Base-by-base conservation (phyloP, 805 yeast genomes). In the Priceomyces haplophilus region DNA sequence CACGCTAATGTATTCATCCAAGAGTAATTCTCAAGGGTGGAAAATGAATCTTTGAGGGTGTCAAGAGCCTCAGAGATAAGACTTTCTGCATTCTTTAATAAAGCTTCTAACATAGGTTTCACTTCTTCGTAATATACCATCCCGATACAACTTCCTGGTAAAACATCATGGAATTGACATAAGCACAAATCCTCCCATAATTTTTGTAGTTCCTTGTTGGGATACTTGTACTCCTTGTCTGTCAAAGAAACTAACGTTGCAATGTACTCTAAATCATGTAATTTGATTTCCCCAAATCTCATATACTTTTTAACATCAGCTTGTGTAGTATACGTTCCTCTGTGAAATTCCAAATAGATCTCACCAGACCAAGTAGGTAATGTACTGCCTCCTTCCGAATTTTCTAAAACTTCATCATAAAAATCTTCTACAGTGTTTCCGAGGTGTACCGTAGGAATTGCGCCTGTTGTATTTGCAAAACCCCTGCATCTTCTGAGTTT, bases 251-350 rank as follows among this genome's bases (percentile, higher is more conserved):
- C 83, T 47, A 84, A 68, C 1, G 96, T 79, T 1, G 97, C 90
- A 45, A 89, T 61, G 57, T 77, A 79, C 68, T 91, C 99, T 49
- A 91, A 68, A 65, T 90, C 97, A 56, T 86, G 95, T 54, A 91
- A 70, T 53, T 83, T 73, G 33, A 80, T 65, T 66, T 91, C 98
- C 8, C 83, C 72, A 19, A 74, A 62, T 54, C 99, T 76, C 81
- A 89, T 87, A 55, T 80, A 76, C 55, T 80, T 79, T 67, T 91
- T 91, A 32, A 87, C 85, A 45, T 80, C 79, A 0, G 97, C 95
- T 61, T 91, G 99, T 1, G 96, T 80, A 3, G 99, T 93, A 63
- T 91, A 91, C 1, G 98, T 93, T 41, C 99, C 99, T 58, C 99
- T 81, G 62, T 91, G 99, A 67, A 85, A 89, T 65, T 91, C 99